Evolutionary conservation across 805 yeast species (phyloP).

Genomic region (Wickerhamomyces queroliae): DNA sequence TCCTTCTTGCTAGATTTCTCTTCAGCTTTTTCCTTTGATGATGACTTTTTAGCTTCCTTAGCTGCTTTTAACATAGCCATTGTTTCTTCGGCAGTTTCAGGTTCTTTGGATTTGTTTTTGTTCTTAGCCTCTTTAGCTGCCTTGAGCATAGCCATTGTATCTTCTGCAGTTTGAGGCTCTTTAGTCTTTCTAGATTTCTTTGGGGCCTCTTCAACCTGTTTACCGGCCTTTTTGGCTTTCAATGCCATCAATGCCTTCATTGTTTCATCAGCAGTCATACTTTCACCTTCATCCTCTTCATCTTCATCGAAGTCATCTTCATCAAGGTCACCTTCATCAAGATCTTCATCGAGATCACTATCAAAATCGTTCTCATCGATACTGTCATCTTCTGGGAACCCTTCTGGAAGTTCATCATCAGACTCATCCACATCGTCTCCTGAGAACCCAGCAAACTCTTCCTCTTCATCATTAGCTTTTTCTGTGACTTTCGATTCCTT

Average conservation of each 20-base stretch:
- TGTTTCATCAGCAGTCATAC: slow-evolving; percentile 33
- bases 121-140: slow-evolving; percentile 18
- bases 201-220: slow-evolving; percentile 7
- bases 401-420: slow-evolving; percentile 17
- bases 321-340: slow-evolving; percentile 15
- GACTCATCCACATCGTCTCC: slow-evolving; percentile 14
- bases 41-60: slow-evolving; percentile 18
- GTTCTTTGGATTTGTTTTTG: slow-evolving; percentile 10
- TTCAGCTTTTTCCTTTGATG: slow-evolving; percentile 3
- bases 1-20: slow-evolving; percentile 15
- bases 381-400: slow-evolving; percentile 4
- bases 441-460: slow-evolving; percentile 15
- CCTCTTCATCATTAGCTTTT: slow-evolving; percentile 13
- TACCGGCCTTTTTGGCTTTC: slow-evolving; percentile 26
- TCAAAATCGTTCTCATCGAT: slow-evolving; percentile 23
- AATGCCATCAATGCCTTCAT: slow-evolving; percentile 37
- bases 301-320: slow-evolving; percentile 16
- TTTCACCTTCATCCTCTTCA: slow-evolving; percentile 16
- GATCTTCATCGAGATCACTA: slow-evolving; percentile 4
- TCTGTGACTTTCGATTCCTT: slow-evolving; percentile 3
- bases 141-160: slow-evolving; percentile 38
- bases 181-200: slow-evolving; percentile 22
- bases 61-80: slow-evolving; percentile 27
- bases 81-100: slow-evolving; percentile 28
- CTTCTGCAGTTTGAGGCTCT: slow-evolving; percentile 26